Evolutionary conservation across 495 filamentous ascomycete species (phyloP).

Genomic region (Talaromyces ruber): DNA sequence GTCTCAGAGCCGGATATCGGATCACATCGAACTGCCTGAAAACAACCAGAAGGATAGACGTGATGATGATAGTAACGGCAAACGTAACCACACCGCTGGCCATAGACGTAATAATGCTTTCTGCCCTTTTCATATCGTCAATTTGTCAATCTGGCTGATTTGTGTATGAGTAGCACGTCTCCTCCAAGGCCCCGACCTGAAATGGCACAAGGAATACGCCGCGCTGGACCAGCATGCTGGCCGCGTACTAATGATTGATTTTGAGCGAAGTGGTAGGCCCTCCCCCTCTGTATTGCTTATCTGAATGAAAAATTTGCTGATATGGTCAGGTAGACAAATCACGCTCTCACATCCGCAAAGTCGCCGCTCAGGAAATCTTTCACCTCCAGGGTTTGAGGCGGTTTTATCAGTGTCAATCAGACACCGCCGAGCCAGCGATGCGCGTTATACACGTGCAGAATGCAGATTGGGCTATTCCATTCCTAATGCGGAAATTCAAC

Average conservation of each 20-base stretch:
- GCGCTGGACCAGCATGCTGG: constrained; percentile 15
- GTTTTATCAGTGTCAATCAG: constrained; percentile 20
- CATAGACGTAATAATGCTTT: not conserved
- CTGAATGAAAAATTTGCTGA: constrained; percentile 3
- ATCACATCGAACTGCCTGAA: constrained; percentile 3
- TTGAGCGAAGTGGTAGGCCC: constrained; percentile 19
- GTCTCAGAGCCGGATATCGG: constrained; percentile 1
- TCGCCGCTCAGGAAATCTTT: constrained; percentile 38
- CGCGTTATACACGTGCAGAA: constrained; percentile 39
- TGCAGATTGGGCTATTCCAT: constrained; percentile 39
- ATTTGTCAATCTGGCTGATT: not conserved
- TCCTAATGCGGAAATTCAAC: constrained; percentile 44
- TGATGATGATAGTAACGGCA: not conserved
- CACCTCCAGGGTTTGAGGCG: constrained; percentile 28
- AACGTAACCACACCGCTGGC: not conserved
- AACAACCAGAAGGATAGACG: not conserved
- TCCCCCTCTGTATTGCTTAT: not conserved
- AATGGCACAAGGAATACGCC: constrained; percentile 31
- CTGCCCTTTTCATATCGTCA: not conserved
- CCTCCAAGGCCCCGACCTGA: constrained; percentile 21
- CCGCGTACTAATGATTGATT: constrained; percentile 33
- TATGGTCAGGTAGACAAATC: not conserved
- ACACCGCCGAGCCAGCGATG: not conserved
- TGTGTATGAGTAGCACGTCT: not conserved
- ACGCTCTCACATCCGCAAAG: constrained; percentile 25